Conservation (phyloP, 169 alveolate species). For the Eimeria praecox region DNA sequence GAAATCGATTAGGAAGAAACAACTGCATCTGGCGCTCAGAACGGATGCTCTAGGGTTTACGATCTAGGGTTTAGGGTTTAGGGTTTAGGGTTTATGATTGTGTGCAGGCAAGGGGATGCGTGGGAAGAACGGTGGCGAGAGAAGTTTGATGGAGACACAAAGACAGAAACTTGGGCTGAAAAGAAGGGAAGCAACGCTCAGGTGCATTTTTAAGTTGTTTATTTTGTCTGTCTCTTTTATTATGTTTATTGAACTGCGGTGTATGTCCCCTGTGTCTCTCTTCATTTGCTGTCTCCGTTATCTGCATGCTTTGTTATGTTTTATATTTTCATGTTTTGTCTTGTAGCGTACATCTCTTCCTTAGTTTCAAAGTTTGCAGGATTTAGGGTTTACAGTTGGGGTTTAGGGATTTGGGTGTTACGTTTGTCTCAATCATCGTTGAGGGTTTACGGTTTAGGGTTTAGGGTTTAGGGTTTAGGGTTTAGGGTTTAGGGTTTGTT, state of each 20-base stretch:
- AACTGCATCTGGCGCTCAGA: neutral
- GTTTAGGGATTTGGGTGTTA: neutral
- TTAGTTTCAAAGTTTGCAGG: no score
- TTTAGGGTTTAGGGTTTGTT: neutral
- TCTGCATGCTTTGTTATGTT: neutral
- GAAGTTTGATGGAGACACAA: slow-evolving; percentile 38
- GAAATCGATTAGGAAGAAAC: neutral
- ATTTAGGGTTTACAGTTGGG: no score
- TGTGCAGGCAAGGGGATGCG: slow-evolving; percentile 72
- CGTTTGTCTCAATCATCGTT: neutral
- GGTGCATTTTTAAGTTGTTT: neutral
- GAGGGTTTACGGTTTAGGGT: neutral
- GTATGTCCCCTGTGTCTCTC: no score
- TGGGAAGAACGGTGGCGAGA: slow-evolving; percentile 78
- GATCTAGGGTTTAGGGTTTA: neutral
- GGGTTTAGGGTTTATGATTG: neutral
- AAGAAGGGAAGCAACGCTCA: slow-evolving; percentile 71
- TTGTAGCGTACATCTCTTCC: neutral
- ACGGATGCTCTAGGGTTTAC: no score
- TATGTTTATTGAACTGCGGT: no score
- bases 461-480: neutral
- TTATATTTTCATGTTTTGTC: neutral
- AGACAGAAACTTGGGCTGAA: slow-evolving; percentile 69
- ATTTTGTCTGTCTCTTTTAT: neutral
- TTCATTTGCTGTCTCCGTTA: neutral